A percentile compares a stretch with the other conserved stretches of the same genome.
Conservation (phyloP, 2,329 filamentous ascomycete genomes). For the Penicillium frequentans region DNA sequence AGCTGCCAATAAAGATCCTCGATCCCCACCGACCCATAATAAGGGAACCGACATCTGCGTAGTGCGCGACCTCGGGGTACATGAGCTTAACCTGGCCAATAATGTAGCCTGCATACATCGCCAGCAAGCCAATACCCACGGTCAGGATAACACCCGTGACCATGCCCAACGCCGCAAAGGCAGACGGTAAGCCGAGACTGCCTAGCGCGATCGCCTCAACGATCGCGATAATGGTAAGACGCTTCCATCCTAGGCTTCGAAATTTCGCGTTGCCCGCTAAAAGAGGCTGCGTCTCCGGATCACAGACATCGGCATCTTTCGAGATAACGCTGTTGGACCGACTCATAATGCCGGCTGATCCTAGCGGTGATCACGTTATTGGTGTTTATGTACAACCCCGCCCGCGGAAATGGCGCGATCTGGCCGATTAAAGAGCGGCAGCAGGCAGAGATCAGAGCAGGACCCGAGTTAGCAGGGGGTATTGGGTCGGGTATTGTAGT, state of each 20-base stretch:
- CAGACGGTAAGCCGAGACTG: constrained; percentile 15
- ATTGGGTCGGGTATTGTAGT: not conserved
- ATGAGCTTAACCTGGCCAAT: constrained; percentile 13
- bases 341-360: not conserved
- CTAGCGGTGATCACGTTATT: not conserved
- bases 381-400: not conserved
- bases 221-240: constrained; percentile 9
- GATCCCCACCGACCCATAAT: constrained; percentile 10
- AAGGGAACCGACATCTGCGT: constrained; percentile 11
- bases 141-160: constrained; percentile 44
- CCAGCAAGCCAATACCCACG: constrained; percentile 37
- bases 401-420: not conserved
- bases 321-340: not conserved
- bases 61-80: constrained; percentile 13
- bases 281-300: not conserved
- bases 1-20: constrained; percentile 10
- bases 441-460: not conserved
- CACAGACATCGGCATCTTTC: not conserved
- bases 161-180: constrained; percentile 47
- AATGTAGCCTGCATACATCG: constrained; percentile 32
- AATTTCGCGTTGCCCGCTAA: constrained; percentile 1
- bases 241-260: constrained; percentile 8
- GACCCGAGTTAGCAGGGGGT: not conserved
- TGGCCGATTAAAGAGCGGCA: not conserved
- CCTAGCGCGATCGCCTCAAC: constrained; percentile 11